phyloP scores from a whole-genome alignment of 1,139 yeast genomes.

The Suhomyces atakaporum region DNA sequence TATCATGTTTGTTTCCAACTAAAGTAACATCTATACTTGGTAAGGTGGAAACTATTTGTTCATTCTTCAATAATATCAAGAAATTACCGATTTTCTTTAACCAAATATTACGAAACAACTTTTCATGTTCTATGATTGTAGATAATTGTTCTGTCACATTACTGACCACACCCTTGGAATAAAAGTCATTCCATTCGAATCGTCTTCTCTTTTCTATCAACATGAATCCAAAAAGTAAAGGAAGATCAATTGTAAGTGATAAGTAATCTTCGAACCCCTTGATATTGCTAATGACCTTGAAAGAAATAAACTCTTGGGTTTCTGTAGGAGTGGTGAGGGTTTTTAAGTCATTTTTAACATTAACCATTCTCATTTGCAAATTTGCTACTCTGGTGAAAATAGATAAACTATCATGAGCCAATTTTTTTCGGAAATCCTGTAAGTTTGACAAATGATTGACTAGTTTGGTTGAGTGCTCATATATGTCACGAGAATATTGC shows the following conservation, averaged over 20 bases:
- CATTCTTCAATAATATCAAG: conserved; percentile 34
- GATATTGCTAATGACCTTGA: conserved; percentile 30
- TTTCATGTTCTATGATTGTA: conserved; percentile 59
- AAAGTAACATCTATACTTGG: conserved; percentile 47
- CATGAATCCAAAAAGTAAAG: conserved; percentile 76
- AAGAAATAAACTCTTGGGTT: conserved; percentile 16
- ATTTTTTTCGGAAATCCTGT: conserved; percentile 28
- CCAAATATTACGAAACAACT: conserved; percentile 63
- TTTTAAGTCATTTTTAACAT: conserved; percentile 34
- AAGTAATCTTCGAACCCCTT: conserved; percentile 48
- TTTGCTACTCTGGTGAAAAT: conserved; percentile 38
- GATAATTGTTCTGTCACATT: conserved; percentile 63
- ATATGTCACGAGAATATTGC: conserved; percentile 17
- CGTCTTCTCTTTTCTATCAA: conserved; percentile 72
- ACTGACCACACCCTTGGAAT: conserved; percentile 50
- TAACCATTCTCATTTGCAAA: conserved; percentile 44
- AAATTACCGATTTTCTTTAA: conserved; percentile 55
- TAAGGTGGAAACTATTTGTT: conserved; percentile 24
- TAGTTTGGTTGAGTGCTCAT: conserved; percentile 16
- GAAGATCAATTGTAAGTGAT: conserved; percentile 68
- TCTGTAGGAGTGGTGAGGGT: conserved; percentile 13
- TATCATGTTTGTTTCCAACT: conserved; percentile 25
- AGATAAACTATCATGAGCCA: conserved; percentile 25
- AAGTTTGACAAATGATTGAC: conserved; percentile 20
- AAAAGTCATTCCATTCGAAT: conserved; percentile 62